Conservation (phyloP, 371 early-diverging fungal species). For the Zychaea mexicana region DNA sequence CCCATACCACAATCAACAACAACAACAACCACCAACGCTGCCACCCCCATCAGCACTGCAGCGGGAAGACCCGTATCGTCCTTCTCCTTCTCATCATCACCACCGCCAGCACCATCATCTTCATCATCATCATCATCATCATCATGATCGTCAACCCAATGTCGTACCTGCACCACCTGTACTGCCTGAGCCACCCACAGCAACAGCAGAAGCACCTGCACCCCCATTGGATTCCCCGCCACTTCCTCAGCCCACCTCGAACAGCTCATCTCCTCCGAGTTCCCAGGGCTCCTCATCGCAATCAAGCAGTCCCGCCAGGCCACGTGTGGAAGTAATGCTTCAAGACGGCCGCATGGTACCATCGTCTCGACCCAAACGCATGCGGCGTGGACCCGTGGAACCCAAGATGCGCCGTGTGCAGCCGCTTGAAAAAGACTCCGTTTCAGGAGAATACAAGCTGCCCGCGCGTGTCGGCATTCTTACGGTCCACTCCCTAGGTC, state of each 20-base stretch:
- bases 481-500: constrained; percentile 72
- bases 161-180: neutral
- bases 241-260: constrained; percentile 1
- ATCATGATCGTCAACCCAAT: neutral
- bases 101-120: neutral
- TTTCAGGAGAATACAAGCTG: constrained; percentile 65
- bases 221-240: neutral
- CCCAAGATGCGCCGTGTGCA: constrained; percentile 49
- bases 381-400: constrained; percentile 33
- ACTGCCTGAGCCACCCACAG: neutral
- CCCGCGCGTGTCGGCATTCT: constrained; percentile 81
- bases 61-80: too few species aligned
- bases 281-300: neutral
- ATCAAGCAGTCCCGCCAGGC: neutral
- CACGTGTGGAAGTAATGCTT: constrained; percentile 15
- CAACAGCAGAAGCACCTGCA: neutral
- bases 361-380: constrained; percentile 48
- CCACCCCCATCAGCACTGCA: neutral
- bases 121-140: neutral
- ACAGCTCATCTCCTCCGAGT: neutral
- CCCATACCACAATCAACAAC: neutral
- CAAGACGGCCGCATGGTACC: constrained; percentile 24
- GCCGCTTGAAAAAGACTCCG: constrained; percentile 59
- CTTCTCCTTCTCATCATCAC: too few species aligned
- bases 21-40: neutral